Conservation (phyloP, 2,329 filamentous ascomycete genomes). For the Leptodontidium sp. region DNA sequence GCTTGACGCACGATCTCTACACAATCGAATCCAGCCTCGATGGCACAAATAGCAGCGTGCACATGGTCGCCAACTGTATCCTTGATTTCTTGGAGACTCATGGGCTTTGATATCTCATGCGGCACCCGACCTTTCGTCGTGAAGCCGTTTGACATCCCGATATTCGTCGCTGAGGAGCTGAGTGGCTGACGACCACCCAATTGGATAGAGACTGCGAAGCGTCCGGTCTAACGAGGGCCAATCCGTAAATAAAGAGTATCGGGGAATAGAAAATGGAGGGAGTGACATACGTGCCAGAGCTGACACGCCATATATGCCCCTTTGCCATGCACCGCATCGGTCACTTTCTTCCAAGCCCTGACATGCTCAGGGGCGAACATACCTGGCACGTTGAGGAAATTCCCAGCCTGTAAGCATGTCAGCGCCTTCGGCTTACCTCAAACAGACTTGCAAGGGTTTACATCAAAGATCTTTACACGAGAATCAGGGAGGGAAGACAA, state of each 20-base stretch:
- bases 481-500: slow-evolving; percentile 54
- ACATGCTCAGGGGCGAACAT: slow-evolving; percentile 66
- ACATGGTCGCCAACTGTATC: slow-evolving; percentile 40
- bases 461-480: background rate
- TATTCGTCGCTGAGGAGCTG: slow-evolving; percentile 43
- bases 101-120: slow-evolving; percentile 30
- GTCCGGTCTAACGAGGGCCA: slow-evolving; percentile 33
- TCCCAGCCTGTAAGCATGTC: slow-evolving; percentile 48
- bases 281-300: slow-evolving; percentile 65
- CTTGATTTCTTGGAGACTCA: slow-evolving; percentile 41
- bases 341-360: slow-evolving; percentile 66
- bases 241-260: background rate
- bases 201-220: slow-evolving; percentile 42
- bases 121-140: slow-evolving; percentile 26
- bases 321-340: slow-evolving; percentile 69
- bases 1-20: slow-evolving; percentile 38
- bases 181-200: slow-evolving; percentile 41
- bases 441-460: too few species aligned
- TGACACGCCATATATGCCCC: slow-evolving; percentile 67
- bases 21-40: slow-evolving; percentile 41
- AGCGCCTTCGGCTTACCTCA: background rate
- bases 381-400: slow-evolving; percentile 61
- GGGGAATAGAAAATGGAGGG: too few species aligned
- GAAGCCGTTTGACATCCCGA: slow-evolving; percentile 18
- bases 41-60: slow-evolving; percentile 41